phyloP scores from a whole-genome alignment of 768 basidiomycete genomes.

The Boletus reticuloceps region DNA sequence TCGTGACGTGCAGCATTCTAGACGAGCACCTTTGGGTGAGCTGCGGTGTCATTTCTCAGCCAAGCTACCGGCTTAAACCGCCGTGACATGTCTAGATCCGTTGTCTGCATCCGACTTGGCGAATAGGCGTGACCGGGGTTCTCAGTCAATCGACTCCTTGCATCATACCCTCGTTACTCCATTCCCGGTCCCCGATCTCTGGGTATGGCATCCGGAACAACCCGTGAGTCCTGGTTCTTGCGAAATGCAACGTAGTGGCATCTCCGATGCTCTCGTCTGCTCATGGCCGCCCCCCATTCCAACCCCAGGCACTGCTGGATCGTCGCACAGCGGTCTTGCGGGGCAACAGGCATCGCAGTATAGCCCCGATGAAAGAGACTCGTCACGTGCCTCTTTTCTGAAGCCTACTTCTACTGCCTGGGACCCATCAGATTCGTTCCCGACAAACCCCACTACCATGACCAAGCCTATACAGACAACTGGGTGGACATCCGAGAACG shows the following conservation, averaged over 20 bases:
- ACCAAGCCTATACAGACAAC: slow-evolving; percentile 1
- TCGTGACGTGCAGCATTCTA: slow-evolving; percentile 6
- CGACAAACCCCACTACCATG: not conserved
- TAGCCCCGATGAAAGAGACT: not conserved
- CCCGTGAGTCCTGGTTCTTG: slow-evolving; percentile 10
- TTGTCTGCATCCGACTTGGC: slow-evolving; percentile 21
- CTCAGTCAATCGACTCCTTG: slow-evolving; percentile 4
- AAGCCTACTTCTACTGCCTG: slow-evolving; percentile 10
- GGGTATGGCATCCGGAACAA: slow-evolving; percentile 2
- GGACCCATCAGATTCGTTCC: slow-evolving; percentile 1
- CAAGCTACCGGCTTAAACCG: not conserved
- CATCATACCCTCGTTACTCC: slow-evolving; percentile 10
- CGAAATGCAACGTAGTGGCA: slow-evolving; percentile 6
- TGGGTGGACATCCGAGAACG: slow-evolving; percentile 20
- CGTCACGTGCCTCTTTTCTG: slow-evolving; percentile 7
- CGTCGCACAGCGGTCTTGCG: not conserved
- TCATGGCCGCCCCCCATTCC: slow-evolving; percentile 25
- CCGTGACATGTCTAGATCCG: slow-evolving; percentile 21
- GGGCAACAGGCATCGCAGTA: slow-evolving; percentile 6
- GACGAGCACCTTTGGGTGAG: slow-evolving; percentile 28
- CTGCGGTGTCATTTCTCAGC: not conserved
- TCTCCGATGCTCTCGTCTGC: slow-evolving; percentile 8
- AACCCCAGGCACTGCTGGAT: not conserved
- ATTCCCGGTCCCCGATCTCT: slow-evolving; percentile 14
- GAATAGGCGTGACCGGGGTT: slow-evolving; percentile 13